phyloP scores from a whole-genome alignment of 2,329 filamentous ascomycete genomes.

The Fusarium zealandicum region DNA sequence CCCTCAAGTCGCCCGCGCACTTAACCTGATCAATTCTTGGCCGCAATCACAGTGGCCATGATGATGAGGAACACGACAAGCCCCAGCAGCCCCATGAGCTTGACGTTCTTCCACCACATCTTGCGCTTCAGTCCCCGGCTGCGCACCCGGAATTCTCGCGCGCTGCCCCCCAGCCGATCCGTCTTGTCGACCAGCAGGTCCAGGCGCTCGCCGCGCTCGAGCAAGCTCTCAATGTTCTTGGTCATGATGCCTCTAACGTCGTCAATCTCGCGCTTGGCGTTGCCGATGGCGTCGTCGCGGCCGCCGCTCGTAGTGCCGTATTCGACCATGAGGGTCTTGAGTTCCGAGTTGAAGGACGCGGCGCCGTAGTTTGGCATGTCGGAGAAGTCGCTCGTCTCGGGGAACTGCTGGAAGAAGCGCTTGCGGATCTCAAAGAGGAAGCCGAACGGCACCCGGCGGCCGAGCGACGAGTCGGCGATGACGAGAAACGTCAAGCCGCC shows the following conservation, averaged over 20 bases:
- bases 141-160: constrained; percentile 87
- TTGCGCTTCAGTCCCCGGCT: constrained; percentile 84
- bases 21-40: constrained; percentile 52
- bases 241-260: constrained; percentile 94
- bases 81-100: constrained; percentile 82
- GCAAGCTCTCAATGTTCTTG: constrained; percentile 87
- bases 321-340: constrained; percentile 80
- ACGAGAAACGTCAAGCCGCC: constrained; percentile 92
- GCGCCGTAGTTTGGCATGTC: constrained; percentile 88
- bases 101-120: constrained; percentile 99
- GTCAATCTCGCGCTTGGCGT: constrained; percentile 89
- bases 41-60: constrained; percentile 61
- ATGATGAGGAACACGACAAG: constrained; percentile 71
- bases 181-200: constrained; percentile 97
- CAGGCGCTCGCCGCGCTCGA: constrained; percentile 91
- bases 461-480: constrained; percentile 80
- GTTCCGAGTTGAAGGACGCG: constrained; percentile 81
- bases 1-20: neutral
- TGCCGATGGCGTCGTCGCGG: constrained; percentile 81
- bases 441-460: constrained; percentile 89
- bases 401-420: constrained; percentile 79
- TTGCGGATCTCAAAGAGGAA: constrained; percentile 91
- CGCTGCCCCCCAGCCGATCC: constrained; percentile 85
- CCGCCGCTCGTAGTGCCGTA: constrained; percentile 81
- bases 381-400: constrained; percentile 72